phyloP scores from a whole-genome alignment of 176 grass and related monocot genomes.

The Tuctoria greenei region DNA sequence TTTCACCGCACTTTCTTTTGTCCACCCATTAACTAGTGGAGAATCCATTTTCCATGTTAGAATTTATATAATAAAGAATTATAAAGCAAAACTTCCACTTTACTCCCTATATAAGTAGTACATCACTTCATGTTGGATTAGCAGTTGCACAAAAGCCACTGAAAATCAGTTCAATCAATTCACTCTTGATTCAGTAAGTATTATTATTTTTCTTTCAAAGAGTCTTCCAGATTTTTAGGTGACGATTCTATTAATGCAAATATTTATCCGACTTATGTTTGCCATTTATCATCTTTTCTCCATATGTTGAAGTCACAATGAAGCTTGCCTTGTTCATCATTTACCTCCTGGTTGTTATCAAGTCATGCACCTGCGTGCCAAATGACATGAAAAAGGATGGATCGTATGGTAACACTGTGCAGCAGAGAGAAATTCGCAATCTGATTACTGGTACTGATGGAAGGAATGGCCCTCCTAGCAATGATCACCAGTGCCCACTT shows the following conservation, averaged over 20 bases:
- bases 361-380: conserved; percentile 19
- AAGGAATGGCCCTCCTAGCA: conserved; percentile 42
- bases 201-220: background rate
- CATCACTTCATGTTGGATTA: conserved; percentile 11
- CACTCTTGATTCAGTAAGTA: background rate
- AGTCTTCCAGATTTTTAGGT: background rate
- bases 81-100: conserved; percentile 1
- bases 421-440: conserved; percentile 7
- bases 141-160: background rate
- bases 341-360: background rate
- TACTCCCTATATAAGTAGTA: conserved; percentile 38
- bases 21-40: conserved; percentile 39
- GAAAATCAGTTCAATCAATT: background rate
- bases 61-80: background rate
- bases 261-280: background rate
- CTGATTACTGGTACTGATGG: conserved; percentile 30
- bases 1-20: conserved; percentile 12
- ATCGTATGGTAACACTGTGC: background rate
- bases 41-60: conserved; percentile 26
- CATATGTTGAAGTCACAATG: background rate
- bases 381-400: background rate
- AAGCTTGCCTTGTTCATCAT: conserved; percentile 5
- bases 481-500: conserved; percentile 44
- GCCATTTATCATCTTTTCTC: background rate
- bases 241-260: background rate